phyloP scores from a whole-genome alignment of 345 rosid genomes.

The Tarenaya hassleriana region DNA sequence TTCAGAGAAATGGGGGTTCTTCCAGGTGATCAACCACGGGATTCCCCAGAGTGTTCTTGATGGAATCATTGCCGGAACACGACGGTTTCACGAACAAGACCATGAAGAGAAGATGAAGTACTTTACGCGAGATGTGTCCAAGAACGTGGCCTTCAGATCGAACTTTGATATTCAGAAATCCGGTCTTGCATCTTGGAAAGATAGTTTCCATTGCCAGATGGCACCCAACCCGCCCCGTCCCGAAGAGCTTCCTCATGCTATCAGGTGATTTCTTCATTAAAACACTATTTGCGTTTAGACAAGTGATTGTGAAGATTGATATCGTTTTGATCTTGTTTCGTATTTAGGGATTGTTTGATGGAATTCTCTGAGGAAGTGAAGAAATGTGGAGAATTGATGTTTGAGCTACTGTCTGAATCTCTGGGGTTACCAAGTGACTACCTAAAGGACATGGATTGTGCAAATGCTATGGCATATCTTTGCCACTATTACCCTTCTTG shows the following conservation, averaged over 20 bases:
- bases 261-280: no score
- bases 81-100: constrained; percentile 38
- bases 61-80: constrained; percentile 31
- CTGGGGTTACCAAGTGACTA: constrained; percentile 23
- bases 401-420: constrained; percentile 31
- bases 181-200: no score
- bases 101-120: constrained; percentile 28
- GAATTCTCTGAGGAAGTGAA: constrained; percentile 26
- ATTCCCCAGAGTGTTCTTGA: constrained; percentile 31
- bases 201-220: no score
- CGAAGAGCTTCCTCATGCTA: no score
- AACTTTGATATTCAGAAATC: no score
- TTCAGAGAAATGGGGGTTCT: constrained; percentile 40
- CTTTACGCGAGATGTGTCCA: constrained; percentile 26
- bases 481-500: constrained; percentile 38
- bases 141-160: no score
- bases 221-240: no score
- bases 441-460: constrained; percentile 25
- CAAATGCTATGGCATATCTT: constrained; percentile 11
- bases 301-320: no score
- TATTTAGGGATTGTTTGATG: constrained; percentile 10
- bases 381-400: constrained; percentile 17
- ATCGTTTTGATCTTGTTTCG: no score
- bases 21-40: constrained; percentile 43
- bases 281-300: no score